phyloP scores from a whole-genome alignment of 164 flowering plant genomes.

The Kingdonia uniflora region DNA sequence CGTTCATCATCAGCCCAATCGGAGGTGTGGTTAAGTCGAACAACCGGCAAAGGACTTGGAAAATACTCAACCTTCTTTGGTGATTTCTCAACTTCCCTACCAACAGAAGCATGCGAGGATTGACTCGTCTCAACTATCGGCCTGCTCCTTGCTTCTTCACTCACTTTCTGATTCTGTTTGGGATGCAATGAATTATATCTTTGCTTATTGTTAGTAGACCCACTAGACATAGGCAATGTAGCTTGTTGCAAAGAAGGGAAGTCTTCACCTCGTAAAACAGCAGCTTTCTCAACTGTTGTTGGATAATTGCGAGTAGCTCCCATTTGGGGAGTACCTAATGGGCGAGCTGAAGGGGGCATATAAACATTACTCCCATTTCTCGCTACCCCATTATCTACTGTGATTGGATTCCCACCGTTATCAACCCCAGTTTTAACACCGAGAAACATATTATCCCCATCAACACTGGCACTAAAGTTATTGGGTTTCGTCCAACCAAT shows the following conservation, averaged over 20 bases:
- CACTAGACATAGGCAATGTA: slow-evolving; percentile 39
- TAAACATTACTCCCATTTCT: slow-evolving; percentile 28
- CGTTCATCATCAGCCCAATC: slow-evolving; percentile 99
- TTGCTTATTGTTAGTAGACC: slow-evolving; percentile 42
- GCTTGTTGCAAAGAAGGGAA: slow-evolving; percentile 72
- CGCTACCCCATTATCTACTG: slow-evolving; percentile 4
- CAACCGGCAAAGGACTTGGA: slow-evolving; percentile 64
- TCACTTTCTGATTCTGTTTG: slow-evolving; percentile 43
- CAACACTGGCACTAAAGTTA: neutral
- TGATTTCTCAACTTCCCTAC: slow-evolving; percentile 11
- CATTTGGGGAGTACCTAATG: too few species aligned
- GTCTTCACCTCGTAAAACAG: slow-evolving; percentile 87
- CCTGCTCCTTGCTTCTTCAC: slow-evolving; percentile 32
- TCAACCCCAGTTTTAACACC: slow-evolving; percentile 12
- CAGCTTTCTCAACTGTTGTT: slow-evolving; percentile 33
- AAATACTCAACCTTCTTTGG: slow-evolving; percentile 45
- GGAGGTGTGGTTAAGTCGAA: slow-evolving; percentile 61
- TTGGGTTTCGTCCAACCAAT: slow-evolving; percentile 81
- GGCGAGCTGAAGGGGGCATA: slow-evolving; percentile 73
- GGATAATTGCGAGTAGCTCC: slow-evolving; percentile 14
- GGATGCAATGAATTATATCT: slow-evolving; percentile 30
- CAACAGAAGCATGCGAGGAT: slow-evolving; percentile 15
- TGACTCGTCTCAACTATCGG: slow-evolving; percentile 13
- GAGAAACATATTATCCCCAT: too few species aligned
- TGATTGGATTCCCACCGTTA: slow-evolving; percentile 9